Evolutionary conservation across 2,329 filamentous ascomycete species (phyloP), one percentile per base, ranked within the genome.

Genomic region (Fusarium fracticaudum): DNA sequence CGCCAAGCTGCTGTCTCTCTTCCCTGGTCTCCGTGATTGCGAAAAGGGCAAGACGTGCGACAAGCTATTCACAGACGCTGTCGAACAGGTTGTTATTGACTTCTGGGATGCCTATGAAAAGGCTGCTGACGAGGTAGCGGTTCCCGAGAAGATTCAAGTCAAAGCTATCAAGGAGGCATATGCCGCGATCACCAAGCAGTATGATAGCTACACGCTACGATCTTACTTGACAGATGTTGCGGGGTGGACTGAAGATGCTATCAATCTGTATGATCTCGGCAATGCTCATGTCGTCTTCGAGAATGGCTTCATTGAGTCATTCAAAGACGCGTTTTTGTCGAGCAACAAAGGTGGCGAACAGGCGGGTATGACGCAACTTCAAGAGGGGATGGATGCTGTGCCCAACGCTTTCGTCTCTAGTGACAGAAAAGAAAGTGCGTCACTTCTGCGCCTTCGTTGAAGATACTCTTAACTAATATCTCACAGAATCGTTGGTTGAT

Each of bases 381-480:
- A 64, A 9, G 2, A 26, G 11, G 43, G 61, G 3, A 64, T 64
- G 61, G 54, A 60, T 54, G 54, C 37, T 14, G 54, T 64, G 3
- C 53, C 54, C 2, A 60, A 64, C 14, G 61, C 43, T 0, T 60
- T 64, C 8, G 54, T 60, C 4, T 64, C 54, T 9, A 43, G 4
- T 0, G 13, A 53, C 0, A 14, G 45, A 26, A 5, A 5, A 61
- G 13, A 51, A 10, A 51, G 58, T 43, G 5, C 53, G 58, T 33
- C 11, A 18, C 20, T 11, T 11, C 6, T 14, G 18, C 7, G 3
- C 12, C 33, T 26, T 38, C 6, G 3, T 7, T 22, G 6, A 17
- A 6, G 1, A 12, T 0, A 17, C 12, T 3, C 0, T 17, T 22
- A 0, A 10, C 20, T 35, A 14, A 35, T 6, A 24, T 1, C 4